Evolutionary conservation across 768 basidiomycete species (phyloP), one percentile per base, ranked within the genome.

Genomic region (Mrakia hoshinonis): DNA sequence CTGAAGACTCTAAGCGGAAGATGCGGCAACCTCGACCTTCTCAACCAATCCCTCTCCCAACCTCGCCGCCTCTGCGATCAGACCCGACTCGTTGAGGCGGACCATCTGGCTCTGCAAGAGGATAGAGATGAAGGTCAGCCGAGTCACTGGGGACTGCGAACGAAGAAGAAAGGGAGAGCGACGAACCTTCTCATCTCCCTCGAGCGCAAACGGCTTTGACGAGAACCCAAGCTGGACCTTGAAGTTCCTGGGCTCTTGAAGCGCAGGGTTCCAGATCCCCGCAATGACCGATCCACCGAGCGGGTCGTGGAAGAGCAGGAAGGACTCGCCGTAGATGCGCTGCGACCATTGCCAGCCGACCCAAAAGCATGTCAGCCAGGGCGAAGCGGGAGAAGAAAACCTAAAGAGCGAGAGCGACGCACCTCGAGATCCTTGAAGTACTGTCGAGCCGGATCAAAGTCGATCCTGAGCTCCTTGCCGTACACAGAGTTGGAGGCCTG

Each of bases 181-280:
- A 31, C 62, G 36, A 12, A 76, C 75, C 54, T 80, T 81, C 46
- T 74, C 73, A 5, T 69, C 78, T 73, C 77, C 75, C 74, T 72
- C 48, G 31, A 61, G 82, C 75, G 79, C 81, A 5, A 76, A 74
- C 4, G 92, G 92, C 22, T 79, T 79, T 68, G 86, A 86, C 0
- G 90, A 91, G 79, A 89, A 95, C 12, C 89, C 89, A 31, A 89
- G 86, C 55, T 93, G 82, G 9, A 92, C 90, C 73, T 89, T 86
- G 82, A 94, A 92, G 5, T 86, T 83, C 58, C 87, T 81, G 0
- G 85, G 79, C 70, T 72, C 60, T 20, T 60, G 54, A 38, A 65
- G 43, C 4, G 52, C 15, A 0, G 91, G 88, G 75, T 94, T 90
- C 91, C 92, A 98, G 1, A 96, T 87, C 0, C 84, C 87, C 7